Evolutionary conservation across 495 filamentous ascomycete genomes (phyloP).

Genomic region (Neurospora sp.): DNA sequence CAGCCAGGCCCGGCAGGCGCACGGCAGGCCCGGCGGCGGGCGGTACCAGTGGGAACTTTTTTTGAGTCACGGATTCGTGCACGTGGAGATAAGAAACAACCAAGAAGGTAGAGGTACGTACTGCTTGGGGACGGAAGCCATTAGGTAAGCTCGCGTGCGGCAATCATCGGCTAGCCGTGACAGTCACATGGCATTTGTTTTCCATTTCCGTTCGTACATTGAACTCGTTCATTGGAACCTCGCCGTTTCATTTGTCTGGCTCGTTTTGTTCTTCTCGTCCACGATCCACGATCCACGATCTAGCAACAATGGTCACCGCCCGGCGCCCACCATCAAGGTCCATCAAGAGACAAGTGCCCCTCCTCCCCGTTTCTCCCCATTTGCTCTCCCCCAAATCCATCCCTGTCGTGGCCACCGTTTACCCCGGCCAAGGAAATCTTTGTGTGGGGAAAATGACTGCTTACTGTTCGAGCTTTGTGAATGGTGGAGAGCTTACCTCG

Average conservation of each 20-base stretch:
- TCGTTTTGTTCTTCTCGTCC: neutral
- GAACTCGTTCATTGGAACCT: slow-evolving; percentile 1
- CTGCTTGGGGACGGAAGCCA: neutral
- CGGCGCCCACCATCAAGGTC: neutral
- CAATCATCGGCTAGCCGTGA: neutral
- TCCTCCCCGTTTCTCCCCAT: neutral
- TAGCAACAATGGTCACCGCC: neutral
- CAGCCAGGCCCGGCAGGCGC: neutral
- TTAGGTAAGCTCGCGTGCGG: neutral
- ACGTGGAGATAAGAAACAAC: slow-evolving; percentile 7
- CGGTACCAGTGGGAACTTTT: slow-evolving; percentile 5
- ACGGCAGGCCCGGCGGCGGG: neutral
- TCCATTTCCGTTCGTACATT: neutral
- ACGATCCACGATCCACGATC: neutral
- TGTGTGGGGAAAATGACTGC: neutral
- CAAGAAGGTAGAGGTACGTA: neutral
- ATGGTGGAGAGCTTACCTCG: neutral
- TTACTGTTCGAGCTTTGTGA: neutral
- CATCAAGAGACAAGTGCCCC: neutral
- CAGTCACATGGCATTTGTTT: slow-evolving; percentile 10
- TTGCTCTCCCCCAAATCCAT: neutral
- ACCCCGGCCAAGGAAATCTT: neutral
- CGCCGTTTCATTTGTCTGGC: neutral
- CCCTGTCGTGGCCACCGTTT: neutral
- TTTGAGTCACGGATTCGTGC: slow-evolving; percentile 10